Percentiles rank a stretch among this genome's conserved stretches.
Conservation (phyloP, 1,139 yeast species). For the Barnettozyma hawaiiensis region DNA sequence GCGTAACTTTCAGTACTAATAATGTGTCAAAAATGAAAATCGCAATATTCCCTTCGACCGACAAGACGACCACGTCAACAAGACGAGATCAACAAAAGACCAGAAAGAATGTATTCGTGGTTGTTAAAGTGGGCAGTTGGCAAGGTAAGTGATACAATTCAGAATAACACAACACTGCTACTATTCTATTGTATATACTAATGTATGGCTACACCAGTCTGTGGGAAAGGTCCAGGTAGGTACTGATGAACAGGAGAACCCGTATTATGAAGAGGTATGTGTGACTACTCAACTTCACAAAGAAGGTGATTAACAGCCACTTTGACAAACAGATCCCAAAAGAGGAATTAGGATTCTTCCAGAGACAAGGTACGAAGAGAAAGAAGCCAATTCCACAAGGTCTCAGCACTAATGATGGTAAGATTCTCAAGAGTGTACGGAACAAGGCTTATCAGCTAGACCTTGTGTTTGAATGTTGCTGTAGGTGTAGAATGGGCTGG, state of each 20-base stretch:
- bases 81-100: neutral
- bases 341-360: constrained; percentile 23
- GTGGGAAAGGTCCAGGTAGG: constrained; percentile 24
- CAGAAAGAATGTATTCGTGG: constrained; percentile 9
- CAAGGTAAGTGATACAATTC: constrained; percentile 18
- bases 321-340: constrained; percentile 18
- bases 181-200: no score
- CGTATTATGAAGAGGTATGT: constrained; percentile 23
- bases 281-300: neutral
- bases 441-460: constrained; percentile 61
- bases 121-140: constrained; percentile 17
- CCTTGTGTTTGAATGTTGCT: constrained; percentile 53
- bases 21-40: no score
- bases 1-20: constrained; percentile 14
- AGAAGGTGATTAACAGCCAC: neutral
- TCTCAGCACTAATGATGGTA: constrained; percentile 50
- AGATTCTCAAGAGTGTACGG: constrained; percentile 49
- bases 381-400: constrained; percentile 44
- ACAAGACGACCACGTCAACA: neutral
- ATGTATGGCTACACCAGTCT: constrained; percentile 13
- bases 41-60: no score
- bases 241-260: constrained; percentile 16
- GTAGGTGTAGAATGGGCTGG: constrained; percentile 70
- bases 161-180: neutral
- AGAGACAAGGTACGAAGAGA: constrained; percentile 26